phyloP scores from a whole-genome alignment of 768 basidiomycete species.

The Amanita phalloides region DNA sequence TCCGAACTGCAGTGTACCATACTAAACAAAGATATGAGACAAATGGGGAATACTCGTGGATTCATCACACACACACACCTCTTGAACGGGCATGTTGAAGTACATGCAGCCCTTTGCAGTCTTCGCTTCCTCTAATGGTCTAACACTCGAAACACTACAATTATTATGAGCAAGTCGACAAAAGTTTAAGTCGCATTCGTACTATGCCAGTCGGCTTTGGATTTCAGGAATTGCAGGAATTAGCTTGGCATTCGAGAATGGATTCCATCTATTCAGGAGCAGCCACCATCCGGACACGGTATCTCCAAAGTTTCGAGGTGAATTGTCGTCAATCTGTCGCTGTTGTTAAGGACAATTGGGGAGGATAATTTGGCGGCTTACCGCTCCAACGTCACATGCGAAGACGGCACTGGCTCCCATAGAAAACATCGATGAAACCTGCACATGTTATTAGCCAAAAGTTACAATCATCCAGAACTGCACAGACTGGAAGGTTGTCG shows the following conservation, averaged over 20 bases:
- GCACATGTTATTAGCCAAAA: neutral
- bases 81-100: slow-evolving; percentile 90
- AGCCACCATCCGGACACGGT: slow-evolving; percentile 96
- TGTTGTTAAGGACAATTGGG: neutral
- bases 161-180: slow-evolving; percentile 5
- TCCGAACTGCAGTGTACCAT: slow-evolving; percentile 82
- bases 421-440: slow-evolving; percentile 87
- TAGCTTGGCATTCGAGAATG: slow-evolving; percentile 66
- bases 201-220: slow-evolving; percentile 93
- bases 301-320: slow-evolving; percentile 90
- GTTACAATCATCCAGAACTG: neutral
- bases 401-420: slow-evolving; percentile 88
- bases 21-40: slow-evolving; percentile 29
- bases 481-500: slow-evolving; percentile 76
- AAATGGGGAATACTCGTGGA: neutral
- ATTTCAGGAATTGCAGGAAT: slow-evolving; percentile 90
- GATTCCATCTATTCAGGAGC: slow-evolving; percentile 86
- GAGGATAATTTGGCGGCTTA: slow-evolving; percentile 24
- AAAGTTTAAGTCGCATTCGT: slow-evolving; percentile 21
- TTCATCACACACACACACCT: slow-evolving; percentile 51
- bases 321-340: slow-evolving; percentile 81
- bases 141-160: slow-evolving; percentile 85
- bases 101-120: slow-evolving; percentile 81
- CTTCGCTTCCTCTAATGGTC: slow-evolving; percentile 94
- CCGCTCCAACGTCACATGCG: slow-evolving; percentile 88